A percentile compares a stretch with the other conserved stretches of the same genome.
These are phyloP conservation scores for Candida chauliodis DNA, from an alignment of 805 yeast genomes.

Conservation along the genomic window DNA sequence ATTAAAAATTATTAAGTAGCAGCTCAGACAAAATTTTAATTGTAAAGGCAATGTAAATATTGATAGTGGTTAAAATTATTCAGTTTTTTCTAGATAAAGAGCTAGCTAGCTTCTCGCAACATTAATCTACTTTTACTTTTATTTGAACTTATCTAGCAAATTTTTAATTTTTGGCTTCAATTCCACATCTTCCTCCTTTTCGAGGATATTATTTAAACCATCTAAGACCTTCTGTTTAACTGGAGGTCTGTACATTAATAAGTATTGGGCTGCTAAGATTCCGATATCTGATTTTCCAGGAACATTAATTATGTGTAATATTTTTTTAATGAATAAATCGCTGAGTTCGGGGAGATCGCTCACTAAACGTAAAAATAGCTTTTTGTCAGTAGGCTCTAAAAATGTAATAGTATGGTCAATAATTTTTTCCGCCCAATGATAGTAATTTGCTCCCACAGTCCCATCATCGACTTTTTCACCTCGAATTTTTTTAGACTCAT, in stretches of 20 bases:
- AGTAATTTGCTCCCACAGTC: conserved; percentile 48
- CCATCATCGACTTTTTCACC: conserved; percentile 12
- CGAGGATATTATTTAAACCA: conserved; percentile 43
- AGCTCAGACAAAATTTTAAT: too few relatives aligned
- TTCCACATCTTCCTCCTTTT: conserved; percentile 43
- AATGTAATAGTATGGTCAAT: conserved; percentile 81
- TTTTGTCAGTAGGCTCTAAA: conserved; percentile 76
- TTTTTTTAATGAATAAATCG: conserved; percentile 54
- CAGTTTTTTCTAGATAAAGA: too few relatives aligned
- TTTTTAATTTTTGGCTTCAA: conserved; percentile 1
- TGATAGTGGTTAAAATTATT: too few relatives aligned
- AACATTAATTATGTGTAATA: conserved; percentile 75
- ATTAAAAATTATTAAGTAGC: too few relatives aligned
- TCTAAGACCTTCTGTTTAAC: conserved; percentile 53
- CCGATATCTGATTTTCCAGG: conserved; percentile 83
- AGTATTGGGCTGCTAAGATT: conserved; percentile 72
- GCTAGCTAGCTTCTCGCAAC: too few relatives aligned
- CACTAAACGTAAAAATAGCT: conserved; percentile 73
- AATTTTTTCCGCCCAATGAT: conserved; percentile 65
- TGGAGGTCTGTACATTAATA: conserved; percentile 91
- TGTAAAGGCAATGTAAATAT: too few relatives aligned
- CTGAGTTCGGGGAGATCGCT: conserved; percentile 84
- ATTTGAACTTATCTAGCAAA: conserved; percentile 1
- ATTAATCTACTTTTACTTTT: too few relatives aligned
- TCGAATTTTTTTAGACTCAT: conserved; percentile 26